A percentile compares a stretch with the other conserved stretches of the same genome.
Evolutionary conservation across 1,284 basidiomycete species (phyloP).

Genomic region (Trametes sp.): DNA sequence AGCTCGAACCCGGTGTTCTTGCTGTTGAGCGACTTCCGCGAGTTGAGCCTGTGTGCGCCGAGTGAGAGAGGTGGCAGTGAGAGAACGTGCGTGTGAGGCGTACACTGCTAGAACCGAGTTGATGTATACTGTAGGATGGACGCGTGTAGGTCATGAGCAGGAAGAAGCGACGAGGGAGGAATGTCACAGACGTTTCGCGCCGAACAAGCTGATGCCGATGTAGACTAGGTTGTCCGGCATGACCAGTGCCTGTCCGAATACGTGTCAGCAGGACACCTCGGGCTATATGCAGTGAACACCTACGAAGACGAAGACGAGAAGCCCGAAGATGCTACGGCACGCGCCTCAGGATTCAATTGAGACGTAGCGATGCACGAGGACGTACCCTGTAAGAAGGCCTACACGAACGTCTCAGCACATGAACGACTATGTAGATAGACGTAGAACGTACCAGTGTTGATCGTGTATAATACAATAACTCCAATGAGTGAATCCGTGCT

Average conservation of each 20-base stretch:
- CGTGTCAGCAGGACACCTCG: too few species aligned
- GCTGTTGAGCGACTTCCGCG: slow-evolving; percentile 1
- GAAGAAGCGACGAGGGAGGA: too few species aligned
- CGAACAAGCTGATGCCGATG: slow-evolving; percentile 2
- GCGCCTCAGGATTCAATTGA: not conserved
- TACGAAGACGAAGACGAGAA: not conserved
- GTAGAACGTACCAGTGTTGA: not conserved
- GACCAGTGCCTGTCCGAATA: not conserved
- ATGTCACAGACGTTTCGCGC: not conserved
- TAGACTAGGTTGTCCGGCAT: slow-evolving; percentile 4
- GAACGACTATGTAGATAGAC: not conserved
- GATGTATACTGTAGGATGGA: not conserved
- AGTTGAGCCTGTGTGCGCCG: not conserved
- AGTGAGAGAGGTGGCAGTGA: too few species aligned
- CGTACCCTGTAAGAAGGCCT: slow-evolving; percentile 1
- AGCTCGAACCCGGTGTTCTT: not conserved
- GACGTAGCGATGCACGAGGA: not conserved
- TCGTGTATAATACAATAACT: not conserved
- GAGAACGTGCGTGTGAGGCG: not conserved
- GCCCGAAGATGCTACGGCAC: not conserved
- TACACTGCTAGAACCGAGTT: slow-evolving; percentile 4
- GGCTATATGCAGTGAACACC: not conserved
- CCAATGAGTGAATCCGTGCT: slow-evolving; percentile 2
- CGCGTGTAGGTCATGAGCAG: not conserved
- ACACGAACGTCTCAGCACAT: not conserved